A percentile compares a stretch with the other conserved stretches of the same genome.
These are phyloP conservation scores for Apophysomyces variabilis DNA, from an alignment of 371 early-diverging fungal species.

Conservation along the genomic window DNA sequence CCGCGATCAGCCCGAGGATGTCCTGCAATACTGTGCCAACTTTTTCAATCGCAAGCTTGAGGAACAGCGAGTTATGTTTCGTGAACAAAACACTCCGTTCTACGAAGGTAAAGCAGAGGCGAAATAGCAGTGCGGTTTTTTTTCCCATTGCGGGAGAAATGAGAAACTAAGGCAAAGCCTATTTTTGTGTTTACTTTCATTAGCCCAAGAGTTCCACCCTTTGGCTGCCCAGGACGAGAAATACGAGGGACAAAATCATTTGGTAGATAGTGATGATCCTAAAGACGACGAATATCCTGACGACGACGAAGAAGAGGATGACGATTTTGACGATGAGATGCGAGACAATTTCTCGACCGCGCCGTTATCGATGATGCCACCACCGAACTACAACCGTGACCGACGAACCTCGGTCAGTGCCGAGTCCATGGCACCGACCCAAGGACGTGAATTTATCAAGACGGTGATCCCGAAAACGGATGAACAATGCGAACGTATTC, in stretches of 20 bases:
- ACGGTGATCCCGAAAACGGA: constrained; percentile 83
- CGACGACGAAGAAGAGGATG: constrained; percentile 39
- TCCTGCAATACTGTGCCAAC: constrained; percentile 86
- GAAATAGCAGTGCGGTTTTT: neutral
- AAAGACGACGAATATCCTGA: constrained; percentile 44
- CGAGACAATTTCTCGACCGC: constrained; percentile 56
- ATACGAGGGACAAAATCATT: constrained; percentile 14
- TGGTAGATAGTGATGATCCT: constrained; percentile 14
- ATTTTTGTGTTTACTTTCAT: neutral
- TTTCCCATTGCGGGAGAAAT: neutral
- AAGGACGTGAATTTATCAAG: constrained; percentile 75
- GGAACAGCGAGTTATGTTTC: constrained; percentile 55
- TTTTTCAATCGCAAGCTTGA: constrained; percentile 77
- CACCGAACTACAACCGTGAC: constrained; percentile 61
- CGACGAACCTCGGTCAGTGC: constrained; percentile 94
- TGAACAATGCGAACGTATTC: constrained; percentile 80
- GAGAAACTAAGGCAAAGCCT: neutral
- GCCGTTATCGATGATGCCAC: constrained; percentile 27
- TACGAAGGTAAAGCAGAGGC: constrained; percentile 14
- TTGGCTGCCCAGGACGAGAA: constrained; percentile 19
- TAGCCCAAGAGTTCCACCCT: constrained; percentile 23
- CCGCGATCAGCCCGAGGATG: constrained; percentile 65
- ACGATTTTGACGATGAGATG: constrained; percentile 23
- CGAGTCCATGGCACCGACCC: constrained; percentile 91
- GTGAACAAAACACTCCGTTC: constrained; percentile 13